A percentile compares a stretch with the other conserved stretches of the same genome.
These are phyloP conservation scores for Asterochloris erici DNA, from an alignment of 139 green algal genomes.

Conservation along the genomic window DNA sequence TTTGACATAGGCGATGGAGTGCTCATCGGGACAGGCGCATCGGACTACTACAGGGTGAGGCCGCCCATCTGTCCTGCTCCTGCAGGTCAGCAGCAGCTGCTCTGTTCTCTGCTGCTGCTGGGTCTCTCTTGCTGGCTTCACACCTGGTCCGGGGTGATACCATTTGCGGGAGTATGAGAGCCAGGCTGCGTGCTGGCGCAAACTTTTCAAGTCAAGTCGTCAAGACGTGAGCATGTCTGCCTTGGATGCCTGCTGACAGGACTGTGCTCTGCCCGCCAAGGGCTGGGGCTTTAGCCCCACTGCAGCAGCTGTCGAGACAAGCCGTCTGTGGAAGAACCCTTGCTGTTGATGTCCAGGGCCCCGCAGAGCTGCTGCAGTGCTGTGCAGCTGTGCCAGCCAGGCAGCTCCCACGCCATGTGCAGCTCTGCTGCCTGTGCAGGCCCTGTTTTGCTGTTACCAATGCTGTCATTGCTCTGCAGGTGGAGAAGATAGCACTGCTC, in stretches of 20 bases:
- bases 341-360: not conserved
- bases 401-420: not conserved
- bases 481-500: conserved; percentile 59
- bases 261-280: too few species aligned
- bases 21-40: not conserved
- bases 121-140: too few species aligned
- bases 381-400: not conserved
- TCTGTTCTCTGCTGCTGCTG: too few species aligned
- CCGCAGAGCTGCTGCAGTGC: not conserved
- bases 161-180: too few species aligned
- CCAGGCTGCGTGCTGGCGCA: too few species aligned
- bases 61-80: too few species aligned
- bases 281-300: too few species aligned
- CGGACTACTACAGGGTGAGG: conserved; percentile 4
- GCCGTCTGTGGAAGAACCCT: not conserved
- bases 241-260: too few species aligned
- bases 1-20: conserved; percentile 38
- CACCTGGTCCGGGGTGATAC: too few species aligned
- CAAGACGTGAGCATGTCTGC: too few species aligned
- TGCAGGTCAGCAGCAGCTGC: too few species aligned
- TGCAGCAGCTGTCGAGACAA: not conserved
- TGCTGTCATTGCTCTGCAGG: conserved; percentile 21
- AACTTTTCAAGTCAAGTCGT: too few species aligned
- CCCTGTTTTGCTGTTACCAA: not conserved
- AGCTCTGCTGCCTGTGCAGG: not conserved